phyloP scores from a whole-genome alignment of 2,329 filamentous ascomycete species.

The Aureobasidium sp. region DNA sequence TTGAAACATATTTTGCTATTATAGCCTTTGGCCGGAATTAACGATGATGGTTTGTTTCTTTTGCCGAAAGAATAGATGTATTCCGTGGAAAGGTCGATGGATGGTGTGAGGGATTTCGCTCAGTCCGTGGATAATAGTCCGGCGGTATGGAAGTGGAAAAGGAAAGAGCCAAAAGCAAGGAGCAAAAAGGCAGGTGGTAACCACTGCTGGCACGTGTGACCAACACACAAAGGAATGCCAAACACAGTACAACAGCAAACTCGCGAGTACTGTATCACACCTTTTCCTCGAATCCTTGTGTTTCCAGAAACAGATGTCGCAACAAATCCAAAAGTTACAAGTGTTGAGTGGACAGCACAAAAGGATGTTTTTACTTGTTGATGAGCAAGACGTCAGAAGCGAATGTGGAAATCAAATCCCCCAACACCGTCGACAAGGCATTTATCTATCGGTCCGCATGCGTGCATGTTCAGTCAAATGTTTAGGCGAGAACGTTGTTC shows the following conservation, averaged over 20 bases:
- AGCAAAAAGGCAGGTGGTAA: background rate
- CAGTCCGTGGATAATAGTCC: background rate
- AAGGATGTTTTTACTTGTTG: background rate
- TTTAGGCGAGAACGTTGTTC: conserved; percentile 9
- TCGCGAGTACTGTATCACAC: background rate
- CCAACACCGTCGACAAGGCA: conserved; percentile 1
- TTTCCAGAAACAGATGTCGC: background rate
- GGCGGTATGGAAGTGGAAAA: background rate
- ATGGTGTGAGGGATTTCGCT: background rate
- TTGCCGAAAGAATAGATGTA: background rate
- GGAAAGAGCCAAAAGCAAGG: background rate
- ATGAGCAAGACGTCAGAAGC: background rate
- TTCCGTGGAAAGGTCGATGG: background rate
- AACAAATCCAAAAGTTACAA: background rate
- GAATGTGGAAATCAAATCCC: background rate
- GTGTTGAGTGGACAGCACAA: background rate
- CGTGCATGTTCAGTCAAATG: background rate
- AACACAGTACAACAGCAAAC: background rate
- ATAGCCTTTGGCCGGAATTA: background rate
- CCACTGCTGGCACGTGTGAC: background rate
- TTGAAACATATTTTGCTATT: background rate
- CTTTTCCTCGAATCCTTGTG: background rate
- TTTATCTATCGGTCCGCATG: background rate
- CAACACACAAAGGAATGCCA: background rate
- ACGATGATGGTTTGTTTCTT: background rate